Evolutionary conservation across 2,329 filamentous ascomycete genomes (phyloP).

Genomic region (Hypocreales sp.): DNA sequence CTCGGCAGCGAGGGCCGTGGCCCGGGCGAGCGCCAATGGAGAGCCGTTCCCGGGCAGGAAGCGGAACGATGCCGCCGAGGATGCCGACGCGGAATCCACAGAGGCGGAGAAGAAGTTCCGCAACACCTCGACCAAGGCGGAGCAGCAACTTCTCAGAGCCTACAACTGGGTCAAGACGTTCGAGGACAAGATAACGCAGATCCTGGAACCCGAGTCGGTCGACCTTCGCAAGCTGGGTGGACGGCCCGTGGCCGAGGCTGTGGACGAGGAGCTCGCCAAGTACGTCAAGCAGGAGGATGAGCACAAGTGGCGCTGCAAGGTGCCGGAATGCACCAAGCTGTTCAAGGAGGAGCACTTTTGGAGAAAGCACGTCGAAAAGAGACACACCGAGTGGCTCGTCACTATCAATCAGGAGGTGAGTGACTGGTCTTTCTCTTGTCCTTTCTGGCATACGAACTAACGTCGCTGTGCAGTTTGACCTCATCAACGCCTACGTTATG

Average conservation of each 20-base stretch:
- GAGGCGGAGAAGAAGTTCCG: slow-evolving; percentile 58
- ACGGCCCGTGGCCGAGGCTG: slow-evolving; percentile 67
- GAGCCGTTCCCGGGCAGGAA: slow-evolving; percentile 77
- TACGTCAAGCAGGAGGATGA: slow-evolving; percentile 96
- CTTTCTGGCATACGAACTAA: background rate
- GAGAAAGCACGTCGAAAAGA: slow-evolving; percentile 95
- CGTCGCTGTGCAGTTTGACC: slow-evolving; percentile 46
- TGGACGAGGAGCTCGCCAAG: slow-evolving; percentile 75
- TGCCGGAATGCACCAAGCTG: slow-evolving; percentile 87
- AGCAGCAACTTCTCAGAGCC: slow-evolving; percentile 83
- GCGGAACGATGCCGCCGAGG: slow-evolving; percentile 48
- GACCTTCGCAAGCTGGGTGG: slow-evolving; percentile 87
- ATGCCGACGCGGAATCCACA: slow-evolving; percentile 31
- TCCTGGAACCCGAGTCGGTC: slow-evolving; percentile 76
- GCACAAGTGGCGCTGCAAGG: slow-evolving; percentile 91
- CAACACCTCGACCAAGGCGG: slow-evolving; percentile 56
- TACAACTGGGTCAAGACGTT: slow-evolving; percentile 99
- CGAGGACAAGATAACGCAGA: slow-evolving; percentile 88
- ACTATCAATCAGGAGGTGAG: slow-evolving; percentile 65
- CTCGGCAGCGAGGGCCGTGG: slow-evolving; percentile 68
- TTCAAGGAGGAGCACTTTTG: slow-evolving; percentile 98
- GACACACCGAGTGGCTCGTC: slow-evolving; percentile 78
- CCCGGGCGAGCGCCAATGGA: slow-evolving; percentile 67
- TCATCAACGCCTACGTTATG: slow-evolving; percentile 88
- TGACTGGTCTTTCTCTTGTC: background rate